phyloP scores from a whole-genome alignment of 768 basidiomycete species.

The Plicaturopsis crispa region DNA sequence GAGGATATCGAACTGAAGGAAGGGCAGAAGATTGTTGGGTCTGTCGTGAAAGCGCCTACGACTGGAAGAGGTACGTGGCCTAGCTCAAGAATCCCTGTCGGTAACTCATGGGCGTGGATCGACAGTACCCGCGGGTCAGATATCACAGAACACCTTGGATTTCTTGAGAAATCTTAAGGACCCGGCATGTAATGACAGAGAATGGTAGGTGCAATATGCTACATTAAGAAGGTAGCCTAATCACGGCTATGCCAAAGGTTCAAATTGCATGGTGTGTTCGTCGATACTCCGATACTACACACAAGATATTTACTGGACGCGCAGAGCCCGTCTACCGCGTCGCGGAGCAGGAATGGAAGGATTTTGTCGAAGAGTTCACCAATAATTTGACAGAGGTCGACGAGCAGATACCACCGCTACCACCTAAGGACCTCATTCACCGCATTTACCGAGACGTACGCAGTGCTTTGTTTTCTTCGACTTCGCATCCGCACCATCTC shows the following conservation, averaged over 20 bases:
- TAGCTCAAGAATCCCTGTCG: background rate
- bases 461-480: slow-evolving; percentile 2
- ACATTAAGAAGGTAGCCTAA: background rate
- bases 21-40: slow-evolving; percentile 66
- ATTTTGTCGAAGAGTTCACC: slow-evolving; percentile 70
- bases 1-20: slow-evolving; percentile 44
- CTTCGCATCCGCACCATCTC: background rate
- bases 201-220: slow-evolving; percentile 45
- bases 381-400: slow-evolving; percentile 65
- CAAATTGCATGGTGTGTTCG: slow-evolving; percentile 61
- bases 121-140: slow-evolving; percentile 73
- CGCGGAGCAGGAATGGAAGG: slow-evolving; percentile 87
- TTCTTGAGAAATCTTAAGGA: slow-evolving; percentile 67
- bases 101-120: background rate
- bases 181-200: slow-evolving; percentile 75
- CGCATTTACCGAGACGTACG: slow-evolving; percentile 87
- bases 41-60: slow-evolving; percentile 74
- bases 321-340: slow-evolving; percentile 22
- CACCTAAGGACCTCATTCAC: slow-evolving; percentile 87
- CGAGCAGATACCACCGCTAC: slow-evolving; percentile 77
- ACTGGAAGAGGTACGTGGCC: slow-evolving; percentile 69
- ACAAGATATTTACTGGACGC: background rate
- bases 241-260: slow-evolving; percentile 48
- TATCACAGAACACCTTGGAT: slow-evolving; percentile 80
- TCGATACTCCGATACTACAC: background rate